These are phyloP conservation scores for Cubamyces sp. DNA, from an alignment of 768 basidiomycete species.

Conservation along the genomic window DNA sequence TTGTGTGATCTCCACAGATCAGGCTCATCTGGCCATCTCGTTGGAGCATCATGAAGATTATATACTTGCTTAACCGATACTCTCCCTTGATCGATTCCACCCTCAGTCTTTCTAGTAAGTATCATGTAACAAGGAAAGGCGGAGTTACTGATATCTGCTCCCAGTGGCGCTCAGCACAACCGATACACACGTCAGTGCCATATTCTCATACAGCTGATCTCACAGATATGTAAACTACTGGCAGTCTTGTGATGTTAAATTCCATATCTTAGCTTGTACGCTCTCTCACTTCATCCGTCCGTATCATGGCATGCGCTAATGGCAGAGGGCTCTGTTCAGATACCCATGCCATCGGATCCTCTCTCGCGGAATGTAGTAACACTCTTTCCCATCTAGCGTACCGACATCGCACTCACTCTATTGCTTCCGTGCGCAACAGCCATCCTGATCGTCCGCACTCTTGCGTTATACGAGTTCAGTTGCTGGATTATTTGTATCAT, in stretches of 20 bases:
- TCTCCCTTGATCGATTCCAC: conserved; percentile 11
- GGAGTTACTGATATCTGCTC: too few species aligned
- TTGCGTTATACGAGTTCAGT: conserved; percentile 6
- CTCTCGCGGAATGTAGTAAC: background rate
- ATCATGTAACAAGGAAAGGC: too few species aligned
- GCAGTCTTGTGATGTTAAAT: background rate
- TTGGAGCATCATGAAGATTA: conserved; percentile 1
- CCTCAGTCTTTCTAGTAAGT: background rate
- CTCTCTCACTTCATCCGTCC: background rate
- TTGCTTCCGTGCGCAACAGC: background rate
- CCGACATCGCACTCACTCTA: background rate
- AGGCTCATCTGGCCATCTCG: conserved; percentile 10
- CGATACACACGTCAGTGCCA: background rate
- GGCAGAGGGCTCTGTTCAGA: background rate
- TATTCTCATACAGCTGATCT: background rate
- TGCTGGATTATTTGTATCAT: background rate
- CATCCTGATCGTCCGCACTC: conserved; percentile 6
- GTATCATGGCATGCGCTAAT: background rate
- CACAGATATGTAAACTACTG: background rate
- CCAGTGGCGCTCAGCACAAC: background rate
- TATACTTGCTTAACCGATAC: conserved; percentile 9
- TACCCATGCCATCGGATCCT: background rate
- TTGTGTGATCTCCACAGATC: background rate
- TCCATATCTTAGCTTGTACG: background rate
- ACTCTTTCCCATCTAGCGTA: background rate